Evolutionary conservation across 129 eudicot genomes (phyloP).

Genomic region (Chrysanthemum lavandulifolium): DNA sequence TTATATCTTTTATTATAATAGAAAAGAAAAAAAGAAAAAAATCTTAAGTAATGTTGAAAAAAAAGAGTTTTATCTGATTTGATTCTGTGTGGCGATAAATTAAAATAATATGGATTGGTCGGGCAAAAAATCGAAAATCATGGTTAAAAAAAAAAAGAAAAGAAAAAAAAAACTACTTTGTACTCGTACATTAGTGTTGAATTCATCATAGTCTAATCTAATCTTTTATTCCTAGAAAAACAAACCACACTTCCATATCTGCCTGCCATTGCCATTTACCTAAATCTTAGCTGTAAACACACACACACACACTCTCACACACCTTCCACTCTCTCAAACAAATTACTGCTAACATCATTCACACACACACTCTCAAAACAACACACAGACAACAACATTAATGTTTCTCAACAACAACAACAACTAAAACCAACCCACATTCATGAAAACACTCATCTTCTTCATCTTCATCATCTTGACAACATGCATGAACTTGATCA

Average conservation of each 20-base stretch:
- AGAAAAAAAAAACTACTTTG: too few species aligned
- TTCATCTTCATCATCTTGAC: constrained; percentile 20
- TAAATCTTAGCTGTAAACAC: constrained; percentile 31
- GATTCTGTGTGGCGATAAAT: too few species aligned
- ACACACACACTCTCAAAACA: constrained; percentile 22
- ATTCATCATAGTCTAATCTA: too few species aligned
- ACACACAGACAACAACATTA: constrained; percentile 1
- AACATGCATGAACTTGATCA: constrained; percentile 22
- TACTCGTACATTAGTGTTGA: too few species aligned
- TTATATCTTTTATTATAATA: too few species aligned
- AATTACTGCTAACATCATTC: constrained; percentile 31
- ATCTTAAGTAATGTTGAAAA: too few species aligned
- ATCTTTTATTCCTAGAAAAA: too few species aligned
- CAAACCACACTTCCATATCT: background rate
- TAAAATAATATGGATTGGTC: too few species aligned
- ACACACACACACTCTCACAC: constrained; percentile 24
- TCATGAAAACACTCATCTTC: constrained; percentile 34
- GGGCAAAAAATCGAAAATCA: too few species aligned
- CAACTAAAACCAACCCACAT: background rate
- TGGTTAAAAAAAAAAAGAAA: too few species aligned
- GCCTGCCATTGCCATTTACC: constrained; percentile 31
- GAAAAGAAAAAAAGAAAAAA: too few species aligned
- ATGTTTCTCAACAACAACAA: constrained; percentile 20
- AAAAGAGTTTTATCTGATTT: too few species aligned
- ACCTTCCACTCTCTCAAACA: background rate